Base-by-base conservation (phyloP, 169 alveolate genomes). In the Eimeria necatrix region DNA sequence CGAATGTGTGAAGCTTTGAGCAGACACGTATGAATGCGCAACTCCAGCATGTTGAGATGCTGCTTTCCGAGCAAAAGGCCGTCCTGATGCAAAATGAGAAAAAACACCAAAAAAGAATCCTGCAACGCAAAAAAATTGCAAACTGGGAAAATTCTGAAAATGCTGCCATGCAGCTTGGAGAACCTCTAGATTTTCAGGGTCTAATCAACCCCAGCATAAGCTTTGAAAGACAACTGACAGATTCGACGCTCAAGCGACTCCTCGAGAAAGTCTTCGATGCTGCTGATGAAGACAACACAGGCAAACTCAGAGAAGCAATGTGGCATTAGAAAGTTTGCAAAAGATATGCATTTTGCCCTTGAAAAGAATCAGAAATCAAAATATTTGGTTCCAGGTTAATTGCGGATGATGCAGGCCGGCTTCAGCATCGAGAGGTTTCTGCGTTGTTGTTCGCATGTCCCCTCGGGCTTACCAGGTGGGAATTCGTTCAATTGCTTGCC, bases 121-220 rank as follows among this genome's bases (percentile, higher is more conserved):
- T 81, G 22, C 56, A 81, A 53, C 90, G 73, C 26, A 41, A 71
- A 51, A 64, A 74, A 16, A 93, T 76, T n/a, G 93, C 87, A 32
- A 86, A 56, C 74, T 32, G 85, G 74, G 93, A 86, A 16, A 46
- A 86, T 9, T 18, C 95, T 22, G 5, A 52, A 1, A 83, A 68
- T 4, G 76, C 80, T 6, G 49, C 59, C 61, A 16, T 20, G 49
- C 73, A 60, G 32, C 71, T 18, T 10, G 95, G 73, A 81, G 49
- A 46, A n/a, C 41, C 74, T n/a, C 22, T 20, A 8, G 85, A 80
- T 8, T 60, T 9, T n/a, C 76, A 14, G 24, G 83, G 46, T 20
- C n/a, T 41, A n/a, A 56, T 92, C n/a, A 80, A 92, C 22, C 95
- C 95, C 32, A 92, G 95, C 51, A 81, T 92, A 93, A 71, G 89